A percentile compares a stretch with the other conserved stretches of the same genome.
Evolutionary conservation across 352 stramenopile species (phyloP).

Genomic region (Labyrinthula sp.): DNA sequence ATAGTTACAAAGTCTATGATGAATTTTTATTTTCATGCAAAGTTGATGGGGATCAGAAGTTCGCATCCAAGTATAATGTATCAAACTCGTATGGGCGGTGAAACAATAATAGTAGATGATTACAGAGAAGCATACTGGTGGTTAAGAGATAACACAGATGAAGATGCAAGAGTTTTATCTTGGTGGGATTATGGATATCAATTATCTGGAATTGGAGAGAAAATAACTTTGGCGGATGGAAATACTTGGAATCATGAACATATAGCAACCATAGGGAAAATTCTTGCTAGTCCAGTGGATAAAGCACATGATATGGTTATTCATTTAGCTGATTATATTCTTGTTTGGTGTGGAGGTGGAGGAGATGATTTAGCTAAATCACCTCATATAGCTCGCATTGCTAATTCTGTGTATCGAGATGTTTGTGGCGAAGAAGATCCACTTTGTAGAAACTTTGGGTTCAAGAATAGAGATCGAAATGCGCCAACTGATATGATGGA

Average conservation of each 20-base stretch:
- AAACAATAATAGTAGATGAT: slow-evolving; percentile 75
- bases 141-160: slow-evolving; percentile 60
- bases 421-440: slow-evolving; percentile 49
- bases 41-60: too few relatives aligned
- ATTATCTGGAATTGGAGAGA: slow-evolving; percentile 63
- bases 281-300: slow-evolving; percentile 53
- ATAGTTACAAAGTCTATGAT: too few relatives aligned
- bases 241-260: slow-evolving; percentile 92
- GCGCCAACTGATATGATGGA: slow-evolving; percentile 53
- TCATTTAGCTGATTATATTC: slow-evolving; percentile 69
- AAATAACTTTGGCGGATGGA: slow-evolving; percentile 64
- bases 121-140: slow-evolving; percentile 82
- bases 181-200: slow-evolving; percentile 76
- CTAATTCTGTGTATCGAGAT: slow-evolving; percentile 50
- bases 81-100: slow-evolving; percentile 46
- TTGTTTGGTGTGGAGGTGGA: slow-evolving; percentile 66
- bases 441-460: slow-evolving; percentile 65
- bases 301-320: slow-evolving; percentile 63
- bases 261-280: slow-evolving; percentile 71
- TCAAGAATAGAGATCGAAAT: slow-evolving; percentile 32
- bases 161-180: slow-evolving; percentile 48
- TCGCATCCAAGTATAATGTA: slow-evolving; percentile 53
- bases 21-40: too few relatives aligned
- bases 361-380: slow-evolving; percentile 59
- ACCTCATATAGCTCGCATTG: slow-evolving; percentile 70